Percentiles rank a stretch among this genome's conserved stretches.
Evolutionary conservation across 2,329 filamentous ascomycete genomes (phyloP).

Genomic region (Cryphonectria radicalis): DNA sequence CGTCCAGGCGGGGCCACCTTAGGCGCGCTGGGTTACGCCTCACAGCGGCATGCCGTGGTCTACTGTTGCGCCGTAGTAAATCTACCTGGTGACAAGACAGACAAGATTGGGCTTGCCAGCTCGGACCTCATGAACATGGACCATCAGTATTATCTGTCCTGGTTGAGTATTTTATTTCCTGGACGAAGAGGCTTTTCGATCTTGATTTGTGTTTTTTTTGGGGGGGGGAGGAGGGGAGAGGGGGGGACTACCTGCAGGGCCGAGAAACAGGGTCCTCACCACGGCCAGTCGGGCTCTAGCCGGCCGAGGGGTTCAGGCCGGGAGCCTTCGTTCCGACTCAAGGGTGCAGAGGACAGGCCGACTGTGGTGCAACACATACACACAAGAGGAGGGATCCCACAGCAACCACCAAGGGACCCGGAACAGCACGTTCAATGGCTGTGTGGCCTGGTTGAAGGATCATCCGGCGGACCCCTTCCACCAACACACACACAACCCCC

Average conservation of each 20-base stretch:
- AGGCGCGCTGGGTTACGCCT: background rate
- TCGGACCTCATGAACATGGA: background rate
- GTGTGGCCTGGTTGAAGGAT: background rate
- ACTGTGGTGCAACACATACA: conserved; percentile 16
- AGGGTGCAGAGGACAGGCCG: conserved; percentile 15
- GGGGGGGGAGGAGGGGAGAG: too few species aligned
- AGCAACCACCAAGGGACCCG: conserved; percentile 10
- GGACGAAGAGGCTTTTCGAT: background rate
- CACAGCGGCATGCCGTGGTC: background rate
- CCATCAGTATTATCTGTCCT: background rate
- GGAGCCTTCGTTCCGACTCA: conserved; percentile 19
- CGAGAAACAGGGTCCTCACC: conserved; percentile 14
- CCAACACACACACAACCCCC: background rate
- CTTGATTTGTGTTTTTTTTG: background rate
- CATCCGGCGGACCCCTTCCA: background rate
- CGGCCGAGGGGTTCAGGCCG: conserved; percentile 21
- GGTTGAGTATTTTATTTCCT: background rate
- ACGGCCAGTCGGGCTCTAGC: conserved; percentile 26
- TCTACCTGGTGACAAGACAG: background rate
- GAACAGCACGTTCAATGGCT: conserved; percentile 6
- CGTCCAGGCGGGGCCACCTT: background rate
- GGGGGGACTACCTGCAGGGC: background rate
- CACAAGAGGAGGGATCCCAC: background rate
- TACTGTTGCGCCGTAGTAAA: background rate
- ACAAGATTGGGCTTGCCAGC: background rate